Percentiles rank a stretch among this genome's conserved stretches.
Conservation (phyloP, 164 flowering plant species). For the Liquidambar formosana region DNA sequence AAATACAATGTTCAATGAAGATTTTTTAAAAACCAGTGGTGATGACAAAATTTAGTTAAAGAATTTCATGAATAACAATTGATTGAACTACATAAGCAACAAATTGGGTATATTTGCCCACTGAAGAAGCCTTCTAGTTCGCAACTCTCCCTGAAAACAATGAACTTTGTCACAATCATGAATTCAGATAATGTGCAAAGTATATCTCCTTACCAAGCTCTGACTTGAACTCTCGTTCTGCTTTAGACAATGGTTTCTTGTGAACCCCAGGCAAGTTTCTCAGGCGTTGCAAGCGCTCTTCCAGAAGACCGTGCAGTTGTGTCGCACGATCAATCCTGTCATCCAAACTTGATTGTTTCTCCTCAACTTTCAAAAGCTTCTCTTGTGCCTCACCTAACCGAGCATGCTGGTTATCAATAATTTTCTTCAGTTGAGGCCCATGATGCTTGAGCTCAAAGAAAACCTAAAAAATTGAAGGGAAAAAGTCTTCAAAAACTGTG, state of each 20-base stretch:
- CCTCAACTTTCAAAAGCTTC: constrained; percentile 61
- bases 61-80: too few relatives aligned
- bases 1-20: too few relatives aligned
- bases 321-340: constrained; percentile 52
- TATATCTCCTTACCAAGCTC: constrained; percentile 65
- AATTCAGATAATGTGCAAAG: neutral
- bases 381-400: constrained; percentile 57
- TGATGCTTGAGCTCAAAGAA: constrained; percentile 85
- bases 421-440: constrained; percentile 65
- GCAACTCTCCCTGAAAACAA: neutral
- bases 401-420: constrained; percentile 62
- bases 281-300: constrained; percentile 58
- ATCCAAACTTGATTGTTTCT: constrained; percentile 57
- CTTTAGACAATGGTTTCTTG: constrained; percentile 73
- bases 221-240: constrained; percentile 80
- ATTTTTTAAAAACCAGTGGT: too few relatives aligned
- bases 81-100: too few relatives aligned
- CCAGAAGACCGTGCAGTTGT: constrained; percentile 42
- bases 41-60: too few relatives aligned
- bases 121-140: neutral
- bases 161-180: neutral
- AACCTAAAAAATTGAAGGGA: constrained; percentile 43
- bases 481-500: constrained; percentile 2
- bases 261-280: constrained; percentile 65
- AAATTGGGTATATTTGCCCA: too few relatives aligned